These are phyloP conservation scores for Asterochloris erici DNA, from an alignment of 139 green algal genomes.

Conservation along the genomic window DNA sequence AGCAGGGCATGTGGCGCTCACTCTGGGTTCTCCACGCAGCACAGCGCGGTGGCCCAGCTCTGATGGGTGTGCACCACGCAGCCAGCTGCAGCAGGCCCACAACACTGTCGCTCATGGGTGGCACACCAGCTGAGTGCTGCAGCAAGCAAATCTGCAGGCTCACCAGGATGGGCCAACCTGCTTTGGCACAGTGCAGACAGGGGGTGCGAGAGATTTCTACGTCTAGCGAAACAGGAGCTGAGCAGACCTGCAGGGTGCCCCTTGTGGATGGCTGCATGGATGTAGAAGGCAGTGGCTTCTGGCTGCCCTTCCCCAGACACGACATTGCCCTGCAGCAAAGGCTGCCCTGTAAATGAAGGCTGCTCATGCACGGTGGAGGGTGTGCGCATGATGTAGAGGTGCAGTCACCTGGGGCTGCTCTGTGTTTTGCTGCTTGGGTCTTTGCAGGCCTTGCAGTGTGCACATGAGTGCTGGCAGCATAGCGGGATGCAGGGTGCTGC, in stretches of 20 bases:
- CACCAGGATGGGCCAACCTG: no score
- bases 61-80: slow-evolving; percentile 45
- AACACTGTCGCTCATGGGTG: no score
- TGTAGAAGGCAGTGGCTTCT: slow-evolving; percentile 46
- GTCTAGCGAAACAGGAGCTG: neutral
- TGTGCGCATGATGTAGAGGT: neutral
- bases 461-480: no score
- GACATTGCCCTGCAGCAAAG: no score
- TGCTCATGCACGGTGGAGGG: neutral
- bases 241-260: neutral
- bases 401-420: neutral
- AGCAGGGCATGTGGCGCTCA: neutral
- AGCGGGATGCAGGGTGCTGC: no score
- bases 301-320: slow-evolving; percentile 30
- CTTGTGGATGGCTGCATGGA: slow-evolving; percentile 32
- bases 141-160: no score
- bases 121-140: no score
- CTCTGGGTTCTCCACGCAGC: slow-evolving; percentile 21
- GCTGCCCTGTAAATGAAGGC: neutral
- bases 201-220: no score
- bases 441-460: no score
- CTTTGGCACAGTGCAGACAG: no score
- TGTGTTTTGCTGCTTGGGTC: neutral
- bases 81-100: neutral
- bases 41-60: slow-evolving; percentile 27